A percentile compares a stretch with the other conserved stretches of the same genome.
Evolutionary conservation across 208 protist genomes (phyloP).

Genomic region (Crithidia expoeki): DNA sequence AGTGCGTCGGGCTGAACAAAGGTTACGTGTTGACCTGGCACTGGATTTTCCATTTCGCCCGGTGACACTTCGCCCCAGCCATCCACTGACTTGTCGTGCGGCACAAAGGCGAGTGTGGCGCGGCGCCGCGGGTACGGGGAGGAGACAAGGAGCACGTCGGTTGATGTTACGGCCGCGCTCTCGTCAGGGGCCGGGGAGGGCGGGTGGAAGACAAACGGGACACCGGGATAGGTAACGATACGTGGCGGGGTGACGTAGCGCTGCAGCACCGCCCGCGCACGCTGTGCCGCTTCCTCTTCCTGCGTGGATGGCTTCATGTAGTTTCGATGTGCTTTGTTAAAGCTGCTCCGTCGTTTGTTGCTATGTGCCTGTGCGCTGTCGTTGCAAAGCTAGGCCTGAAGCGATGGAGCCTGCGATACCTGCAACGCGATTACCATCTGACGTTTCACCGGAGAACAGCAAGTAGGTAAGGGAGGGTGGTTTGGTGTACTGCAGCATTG

Average conservation of each 20-base stretch:
- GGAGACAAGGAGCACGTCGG: constrained; percentile 33
- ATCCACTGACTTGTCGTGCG: constrained; percentile 42
- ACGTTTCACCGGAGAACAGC: too few species aligned
- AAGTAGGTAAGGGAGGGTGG: too few species aligned
- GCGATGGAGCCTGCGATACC: too few species aligned
- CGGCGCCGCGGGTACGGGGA: constrained; percentile 59
- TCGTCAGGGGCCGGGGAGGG: background rate
- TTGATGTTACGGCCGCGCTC: background rate
- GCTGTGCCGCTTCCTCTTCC: constrained; percentile 10
- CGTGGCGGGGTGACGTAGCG: background rate
- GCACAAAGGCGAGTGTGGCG: constrained; percentile 46
- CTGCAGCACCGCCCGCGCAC: constrained; percentile 8
- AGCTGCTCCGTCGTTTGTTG: background rate
- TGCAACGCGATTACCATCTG: too few species aligned
- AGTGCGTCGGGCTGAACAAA: constrained; percentile 12
- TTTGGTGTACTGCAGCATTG: too few species aligned
- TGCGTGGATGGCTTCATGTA: background rate
- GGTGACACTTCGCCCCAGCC: too few species aligned
- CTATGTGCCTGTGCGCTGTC: too few species aligned
- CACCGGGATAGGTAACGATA: background rate
- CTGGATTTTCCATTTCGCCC: background rate
- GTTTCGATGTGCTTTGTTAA: background rate
- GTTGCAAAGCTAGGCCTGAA: too few species aligned
- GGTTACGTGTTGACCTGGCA: background rate
- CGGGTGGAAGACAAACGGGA: background rate